phyloP scores from a whole-genome alignment of 768 basidiomycete genomes.

The Suillus paluster region DNA sequence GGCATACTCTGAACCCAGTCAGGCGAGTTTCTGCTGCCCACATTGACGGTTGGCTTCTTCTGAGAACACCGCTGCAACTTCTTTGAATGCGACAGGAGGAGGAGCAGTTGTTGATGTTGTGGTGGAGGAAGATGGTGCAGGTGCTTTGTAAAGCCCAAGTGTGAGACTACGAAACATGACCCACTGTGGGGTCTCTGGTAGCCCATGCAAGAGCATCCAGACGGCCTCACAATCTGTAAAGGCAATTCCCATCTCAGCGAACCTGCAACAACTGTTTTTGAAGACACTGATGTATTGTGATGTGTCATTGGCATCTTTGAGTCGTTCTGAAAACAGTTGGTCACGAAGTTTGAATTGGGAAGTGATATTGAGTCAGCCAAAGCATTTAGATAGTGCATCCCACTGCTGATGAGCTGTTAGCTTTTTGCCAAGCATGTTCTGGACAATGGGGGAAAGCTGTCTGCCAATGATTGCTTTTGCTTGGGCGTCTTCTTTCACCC shows the following conservation, averaged over 20 bases:
- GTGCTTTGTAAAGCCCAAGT: no score
- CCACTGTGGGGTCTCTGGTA: background rate
- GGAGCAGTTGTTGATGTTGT: no score
- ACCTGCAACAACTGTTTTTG: background rate
- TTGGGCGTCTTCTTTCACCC: background rate
- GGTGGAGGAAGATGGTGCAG: no score
- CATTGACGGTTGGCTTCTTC: no score
- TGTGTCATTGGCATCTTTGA: background rate
- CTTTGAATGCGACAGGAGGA: no score
- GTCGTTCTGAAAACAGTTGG: background rate
- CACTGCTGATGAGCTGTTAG: background rate
- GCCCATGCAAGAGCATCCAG: background rate
- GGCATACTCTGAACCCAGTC: no score
- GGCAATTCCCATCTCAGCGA: background rate
- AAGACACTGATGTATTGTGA: background rate
- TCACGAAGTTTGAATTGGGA: background rate
- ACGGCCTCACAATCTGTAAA: background rate
- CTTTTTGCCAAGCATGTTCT: accelerated
- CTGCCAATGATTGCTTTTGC: constrained; percentile 10
- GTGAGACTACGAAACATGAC: background rate
- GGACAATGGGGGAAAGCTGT: background rate
- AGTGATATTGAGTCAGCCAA: background rate
- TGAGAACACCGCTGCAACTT: no score
- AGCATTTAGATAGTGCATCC: background rate
- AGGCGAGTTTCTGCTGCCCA: no score